Conservation (phyloP, 225 moss, liverwort and hornwort genomes). For the Bryum argenteum region DNA sequence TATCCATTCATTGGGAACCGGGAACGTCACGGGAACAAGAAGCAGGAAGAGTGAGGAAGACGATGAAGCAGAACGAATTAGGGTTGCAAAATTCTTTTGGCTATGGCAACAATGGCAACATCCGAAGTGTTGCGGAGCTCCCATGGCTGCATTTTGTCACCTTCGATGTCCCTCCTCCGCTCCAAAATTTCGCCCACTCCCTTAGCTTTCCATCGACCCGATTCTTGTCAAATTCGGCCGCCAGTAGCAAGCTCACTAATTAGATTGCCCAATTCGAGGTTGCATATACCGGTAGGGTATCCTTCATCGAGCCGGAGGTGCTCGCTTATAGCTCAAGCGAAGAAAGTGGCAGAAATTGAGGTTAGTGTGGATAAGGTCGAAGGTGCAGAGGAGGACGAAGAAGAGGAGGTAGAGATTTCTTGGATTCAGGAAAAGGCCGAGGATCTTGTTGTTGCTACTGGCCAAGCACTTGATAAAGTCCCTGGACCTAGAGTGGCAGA, state of each 20-base stretch:
- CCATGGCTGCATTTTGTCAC: slow-evolving; percentile 19
- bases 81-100: slow-evolving; percentile 24
- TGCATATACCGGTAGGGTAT: slow-evolving; percentile 8
- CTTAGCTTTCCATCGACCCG: slow-evolving; percentile 18
- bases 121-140: slow-evolving; percentile 32
- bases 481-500: slow-evolving; percentile 87
- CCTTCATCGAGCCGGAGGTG: slow-evolving; percentile 20
- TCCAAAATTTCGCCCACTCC: neutral
- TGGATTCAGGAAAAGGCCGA: slow-evolving; percentile 95
- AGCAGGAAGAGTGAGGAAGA: slow-evolving; percentile 12
- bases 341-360: slow-evolving; percentile 48
- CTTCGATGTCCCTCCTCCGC: neutral
- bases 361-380: slow-evolving; percentile 41
- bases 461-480: slow-evolving; percentile 64
- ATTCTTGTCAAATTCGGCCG: slow-evolving; percentile 24
- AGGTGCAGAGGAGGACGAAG: slow-evolving; percentile 56
- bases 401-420: slow-evolving; percentile 90
- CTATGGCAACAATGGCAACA: slow-evolving; percentile 44
- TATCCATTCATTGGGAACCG: slow-evolving; percentile 6
- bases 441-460: slow-evolving; percentile 66
- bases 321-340: slow-evolving; percentile 32
- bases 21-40: slow-evolving; percentile 5
- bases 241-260: slow-evolving; percentile 7
- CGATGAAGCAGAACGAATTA: slow-evolving; percentile 1
- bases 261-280: slow-evolving; percentile 16